Conservation (phyloP, 2,329 filamentous ascomycete species). For the Davidsoniella neocaledoniae region DNA sequence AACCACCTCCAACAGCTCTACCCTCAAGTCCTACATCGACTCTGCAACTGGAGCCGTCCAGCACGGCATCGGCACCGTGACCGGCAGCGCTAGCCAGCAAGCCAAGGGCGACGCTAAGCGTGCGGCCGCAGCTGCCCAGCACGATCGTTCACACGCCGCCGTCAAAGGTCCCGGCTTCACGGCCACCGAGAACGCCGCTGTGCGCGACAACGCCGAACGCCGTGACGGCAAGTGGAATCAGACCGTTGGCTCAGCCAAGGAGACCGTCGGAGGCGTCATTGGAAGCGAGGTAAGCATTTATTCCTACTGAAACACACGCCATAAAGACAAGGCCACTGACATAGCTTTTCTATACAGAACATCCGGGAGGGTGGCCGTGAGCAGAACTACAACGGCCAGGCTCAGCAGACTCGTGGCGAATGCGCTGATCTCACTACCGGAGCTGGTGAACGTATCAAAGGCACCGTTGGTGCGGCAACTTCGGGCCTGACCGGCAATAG, state of each 20-base stretch:
- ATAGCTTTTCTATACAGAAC: conserved; percentile 23
- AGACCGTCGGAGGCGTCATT: conserved; percentile 56
- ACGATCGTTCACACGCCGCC: conserved; percentile 59
- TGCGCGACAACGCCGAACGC: conserved; percentile 58
- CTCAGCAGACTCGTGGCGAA: not conserved
- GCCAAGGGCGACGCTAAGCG: conserved; percentile 47
- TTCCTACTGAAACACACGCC: not conserved
- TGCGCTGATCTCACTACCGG: conserved; percentile 31
- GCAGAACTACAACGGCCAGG: not conserved
- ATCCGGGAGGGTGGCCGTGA: conserved; percentile 54
- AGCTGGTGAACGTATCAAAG: conserved; percentile 46
- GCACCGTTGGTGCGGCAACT: conserved; percentile 52
- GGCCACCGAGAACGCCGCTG: conserved; percentile 48
- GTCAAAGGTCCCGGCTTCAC: conserved; percentile 56
- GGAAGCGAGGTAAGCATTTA: conserved; percentile 45
- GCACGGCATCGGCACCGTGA: conserved; percentile 52
- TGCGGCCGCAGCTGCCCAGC: conserved; percentile 45
- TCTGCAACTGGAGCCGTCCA: conserved; percentile 57
- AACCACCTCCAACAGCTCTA: conserved; percentile 32
- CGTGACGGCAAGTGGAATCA: conserved; percentile 67
- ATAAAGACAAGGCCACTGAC: not conserved
- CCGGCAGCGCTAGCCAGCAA: conserved; percentile 54
- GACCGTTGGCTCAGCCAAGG: conserved; percentile 73
- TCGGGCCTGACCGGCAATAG: conserved; percentile 59
- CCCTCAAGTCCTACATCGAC: conserved; percentile 63